Evolutionary conservation across 129 eudicot genomes (phyloP), one percentile per base, ranked within the genome.

Genomic region (Arctium lappa): DNA sequence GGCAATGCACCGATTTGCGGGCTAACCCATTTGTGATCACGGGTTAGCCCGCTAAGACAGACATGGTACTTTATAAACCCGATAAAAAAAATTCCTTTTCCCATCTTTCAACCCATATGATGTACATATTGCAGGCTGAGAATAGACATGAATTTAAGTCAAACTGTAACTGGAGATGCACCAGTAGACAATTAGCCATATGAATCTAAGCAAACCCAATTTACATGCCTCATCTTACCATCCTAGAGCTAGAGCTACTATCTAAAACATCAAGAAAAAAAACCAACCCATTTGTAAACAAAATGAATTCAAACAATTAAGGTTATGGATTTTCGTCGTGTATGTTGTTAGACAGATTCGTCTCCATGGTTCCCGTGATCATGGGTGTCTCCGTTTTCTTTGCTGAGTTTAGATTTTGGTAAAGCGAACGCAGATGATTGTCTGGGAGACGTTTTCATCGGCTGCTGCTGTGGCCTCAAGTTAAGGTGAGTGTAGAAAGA

Each of bases 401-500:
- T 95, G 86, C 97, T 66, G 50, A 95, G 92, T 85, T 91, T 95
- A 10, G 99, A 92, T 81, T 93, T 95, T 10, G 94, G 88, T 84
- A 90, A 63, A 13, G 93, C 85, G 78, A 83, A 89, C 8, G 89
- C n/a, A 16, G 93, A 73, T n/a, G 93, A 75, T 88, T 91, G 94
- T 73, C 85, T 87, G 3, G 92, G 76, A 31, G 89, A 78, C 30
- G 82, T 78, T 87, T 90, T 90, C 18, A 56, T 37, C n/a, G 88
- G 65, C 71, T 78, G 92, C 62, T 87, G 98, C 39, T 83, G 89
- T 4, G 91, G 79, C 66, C 76, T 87, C 78, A 95, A 79, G 79
- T 93, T 93, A 13, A 91, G 92, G 82, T 95, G 96, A 4, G 97
- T 95, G 92, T 93, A 95, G 80, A 86, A 83, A 6, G 99, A 95